Evolutionary conservation across 768 basidiomycete genomes (phyloP), one percentile per base, ranked within the genome.

Genomic region (Melanogaster broomeanus): DNA sequence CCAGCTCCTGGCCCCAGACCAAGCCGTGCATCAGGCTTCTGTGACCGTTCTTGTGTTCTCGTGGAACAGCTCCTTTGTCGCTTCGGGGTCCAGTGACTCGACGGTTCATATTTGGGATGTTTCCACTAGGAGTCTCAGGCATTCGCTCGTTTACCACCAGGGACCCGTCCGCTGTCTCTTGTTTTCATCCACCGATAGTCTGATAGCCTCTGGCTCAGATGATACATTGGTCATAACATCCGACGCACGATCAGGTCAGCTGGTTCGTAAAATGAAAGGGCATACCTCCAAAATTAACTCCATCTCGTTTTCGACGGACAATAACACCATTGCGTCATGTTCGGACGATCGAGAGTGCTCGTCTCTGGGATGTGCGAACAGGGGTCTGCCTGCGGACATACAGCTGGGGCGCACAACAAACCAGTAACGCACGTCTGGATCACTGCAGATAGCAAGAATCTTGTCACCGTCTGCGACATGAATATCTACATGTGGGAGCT

Each of bases 281-380:
- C 63, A 66, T 41, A 45, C 37, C 15, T 46, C 53, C 18, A 42
- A 41, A 38, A 52, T 66, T 18, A 59, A 55, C 11, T 54, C 34
- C 28, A 51, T 66, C 25, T 45, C 65, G 7, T 60, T 67, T 42
- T 66, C 65, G 3, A 42, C 48, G 21, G 56, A 67, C 33, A 42
- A 33, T 7, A 42, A 2, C 25, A 52, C 35, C 24, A 57, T 66
- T 25, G 60, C 52, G 3, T 66, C 64, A 0, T 60, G 58, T 9
- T 67, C 62, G 6, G 35, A 53, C 10, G 64, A 66, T 22, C 56
- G n/a, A 46, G 22, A 53, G 48, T 3, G 41, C 64, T 27, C 65
- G 65, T 34, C 51, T 64, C 12, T 66, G 65, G 65, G 60, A 64
- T 18, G 47, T 49, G 21, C 47, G 37, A 19, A 58, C 64, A 8